A percentile compares a stretch with the other conserved stretches of the same genome.
phyloP scores from a whole-genome alignment of 2,329 filamentous ascomycete genomes.

The Ciborinia camelliae region DNA sequence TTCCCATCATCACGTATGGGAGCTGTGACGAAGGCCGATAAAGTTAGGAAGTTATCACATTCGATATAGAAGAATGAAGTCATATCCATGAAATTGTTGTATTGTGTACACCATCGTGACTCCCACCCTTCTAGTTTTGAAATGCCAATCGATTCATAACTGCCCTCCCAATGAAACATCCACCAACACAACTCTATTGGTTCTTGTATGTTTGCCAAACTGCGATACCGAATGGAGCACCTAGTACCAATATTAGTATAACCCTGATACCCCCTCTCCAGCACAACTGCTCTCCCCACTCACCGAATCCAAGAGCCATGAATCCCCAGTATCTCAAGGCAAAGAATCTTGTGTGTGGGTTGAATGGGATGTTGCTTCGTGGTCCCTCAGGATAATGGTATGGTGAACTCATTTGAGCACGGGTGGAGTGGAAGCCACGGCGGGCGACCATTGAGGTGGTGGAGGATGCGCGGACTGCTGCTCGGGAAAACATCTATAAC shows the following conservation, averaged over 20 bases:
- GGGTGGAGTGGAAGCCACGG: constrained; percentile 92
- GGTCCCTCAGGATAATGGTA: constrained; percentile 99
- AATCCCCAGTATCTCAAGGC: constrained; percentile 77
- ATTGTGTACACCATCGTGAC: constrained; percentile 20
- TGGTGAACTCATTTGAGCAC: constrained; percentile 77
- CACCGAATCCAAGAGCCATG: constrained; percentile 53
- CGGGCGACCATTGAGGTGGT: constrained; percentile 70
- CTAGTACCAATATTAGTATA: constrained; percentile 32
- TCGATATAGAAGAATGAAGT: constrained; percentile 11
- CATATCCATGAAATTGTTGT: constrained; percentile 12
- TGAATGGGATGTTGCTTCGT: constrained; percentile 94
- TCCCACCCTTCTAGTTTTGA: constrained; percentile 20
- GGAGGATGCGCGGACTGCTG: constrained; percentile 57
- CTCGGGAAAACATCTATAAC: constrained; percentile 76
- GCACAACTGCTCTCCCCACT: constrained; percentile 31
- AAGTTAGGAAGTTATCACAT: not conserved
- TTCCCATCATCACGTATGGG: too few relatives aligned
- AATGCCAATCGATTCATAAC: constrained; percentile 22
- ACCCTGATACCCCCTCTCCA: not conserved
- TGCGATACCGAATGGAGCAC: constrained; percentile 60
- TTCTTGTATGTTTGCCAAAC: constrained; percentile 43
- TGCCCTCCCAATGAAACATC: constrained; percentile 1
- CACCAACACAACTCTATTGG: constrained; percentile 27
- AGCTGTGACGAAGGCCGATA: not conserved
- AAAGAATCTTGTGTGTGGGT: constrained; percentile 87